Evolutionary conservation across 2,329 filamentous ascomycete species (phyloP).

Genomic region (Allantophomopsis cytisporea): DNA sequence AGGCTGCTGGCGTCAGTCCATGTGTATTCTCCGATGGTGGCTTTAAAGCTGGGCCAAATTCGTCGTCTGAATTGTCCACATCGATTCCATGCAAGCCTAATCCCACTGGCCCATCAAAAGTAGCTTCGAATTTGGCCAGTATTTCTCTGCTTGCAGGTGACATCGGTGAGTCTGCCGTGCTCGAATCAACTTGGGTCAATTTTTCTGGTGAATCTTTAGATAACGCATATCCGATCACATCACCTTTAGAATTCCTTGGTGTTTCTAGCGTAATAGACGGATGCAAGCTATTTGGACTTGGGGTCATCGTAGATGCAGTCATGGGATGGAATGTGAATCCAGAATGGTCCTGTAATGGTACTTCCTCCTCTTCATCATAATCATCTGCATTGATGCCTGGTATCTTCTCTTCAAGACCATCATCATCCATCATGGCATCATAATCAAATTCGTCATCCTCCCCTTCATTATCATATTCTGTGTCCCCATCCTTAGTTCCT

Average conservation of each 20-base stretch:
- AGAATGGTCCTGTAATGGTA: constrained; percentile 6
- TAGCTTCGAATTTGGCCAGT: too few relatives aligned
- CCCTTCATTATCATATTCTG: constrained; percentile 28
- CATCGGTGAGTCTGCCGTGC: constrained; percentile 4
- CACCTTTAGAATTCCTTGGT: constrained; percentile 39
- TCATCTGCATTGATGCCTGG: constrained; percentile 38
- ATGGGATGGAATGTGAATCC: constrained; percentile 16
- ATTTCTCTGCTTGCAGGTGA: constrained; percentile 3
- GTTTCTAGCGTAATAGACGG: constrained; percentile 24
- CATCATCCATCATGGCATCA: constrained; percentile 50
- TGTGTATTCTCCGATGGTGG: too few relatives aligned
- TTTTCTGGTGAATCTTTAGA: constrained; percentile 15
- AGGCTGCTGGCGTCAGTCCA: too few relatives aligned
- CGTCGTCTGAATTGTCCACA: not conserved
- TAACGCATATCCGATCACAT: constrained; percentile 40
- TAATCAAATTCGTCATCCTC: constrained; percentile 47
- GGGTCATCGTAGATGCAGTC: constrained; percentile 29
- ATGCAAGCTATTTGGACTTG: too few relatives aligned
- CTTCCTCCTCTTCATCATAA: constrained; percentile 26
- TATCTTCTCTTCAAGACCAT: constrained; percentile 53
- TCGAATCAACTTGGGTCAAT: not conserved
- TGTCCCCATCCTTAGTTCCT: constrained; percentile 19
- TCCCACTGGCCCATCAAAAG: not conserved
- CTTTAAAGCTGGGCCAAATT: too few relatives aligned
- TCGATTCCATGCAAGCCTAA: not conserved